Conservation (phyloP, 2,329 filamentous ascomycete genomes). For the Calonectria pteridis region DNA sequence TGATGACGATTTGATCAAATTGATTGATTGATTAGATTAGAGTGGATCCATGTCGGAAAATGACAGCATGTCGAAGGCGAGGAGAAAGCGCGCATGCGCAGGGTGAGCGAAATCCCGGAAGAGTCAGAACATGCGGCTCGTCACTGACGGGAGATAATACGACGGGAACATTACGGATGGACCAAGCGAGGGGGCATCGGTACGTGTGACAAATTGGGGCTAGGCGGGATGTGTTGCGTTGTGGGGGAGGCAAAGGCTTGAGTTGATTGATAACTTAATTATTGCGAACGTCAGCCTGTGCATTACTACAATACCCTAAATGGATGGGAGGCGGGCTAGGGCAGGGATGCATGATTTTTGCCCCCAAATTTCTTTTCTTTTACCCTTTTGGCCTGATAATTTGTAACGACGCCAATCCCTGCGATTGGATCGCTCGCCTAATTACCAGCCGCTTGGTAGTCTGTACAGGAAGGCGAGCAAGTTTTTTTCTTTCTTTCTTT, state of each 20-base stretch:
- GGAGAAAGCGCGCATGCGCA: not conserved
- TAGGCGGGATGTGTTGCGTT: not conserved
- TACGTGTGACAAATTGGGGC: not conserved
- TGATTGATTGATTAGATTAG: conserved; percentile 22
- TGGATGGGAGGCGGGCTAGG: not conserved
- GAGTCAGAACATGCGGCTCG: not conserved
- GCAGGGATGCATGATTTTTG: not conserved
- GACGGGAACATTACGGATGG: conserved; percentile 14
- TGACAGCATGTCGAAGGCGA: not conserved
- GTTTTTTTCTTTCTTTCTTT: not conserved
- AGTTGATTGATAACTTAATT: conserved; percentile 46
- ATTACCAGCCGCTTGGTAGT: not conserved
- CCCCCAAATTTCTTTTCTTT: not conserved
- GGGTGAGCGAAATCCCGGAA: not conserved
- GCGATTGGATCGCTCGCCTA: not conserved
- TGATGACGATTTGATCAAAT: not conserved
- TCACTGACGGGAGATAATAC: not conserved
- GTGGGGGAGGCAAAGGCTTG: conserved; percentile 5
- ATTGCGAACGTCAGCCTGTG: conserved; percentile 19
- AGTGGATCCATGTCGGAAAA: not conserved
- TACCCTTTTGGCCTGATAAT: not conserved
- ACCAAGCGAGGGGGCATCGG: not conserved
- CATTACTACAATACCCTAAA: not conserved
- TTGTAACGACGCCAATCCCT: not conserved
- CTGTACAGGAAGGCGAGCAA: not conserved